Evolutionary conservation across 805 yeast species (phyloP), one percentile per base, ranked within the genome.

Genomic region (Barnettozyma populi): DNA sequence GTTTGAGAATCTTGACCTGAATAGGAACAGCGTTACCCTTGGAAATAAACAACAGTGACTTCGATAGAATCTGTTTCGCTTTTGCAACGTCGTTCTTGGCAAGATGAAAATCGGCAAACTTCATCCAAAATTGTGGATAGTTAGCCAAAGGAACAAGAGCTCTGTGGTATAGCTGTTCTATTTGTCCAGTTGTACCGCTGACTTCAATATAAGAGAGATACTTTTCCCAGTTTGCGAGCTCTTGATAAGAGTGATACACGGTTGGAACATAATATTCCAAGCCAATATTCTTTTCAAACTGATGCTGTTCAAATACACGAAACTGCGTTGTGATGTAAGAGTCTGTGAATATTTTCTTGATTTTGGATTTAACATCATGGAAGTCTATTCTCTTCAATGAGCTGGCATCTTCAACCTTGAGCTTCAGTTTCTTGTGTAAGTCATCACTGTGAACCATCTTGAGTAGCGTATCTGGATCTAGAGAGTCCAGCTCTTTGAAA

Each of bases 131-230:
- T 20, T 57, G 59, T 0, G 73, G 67, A 51, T 77, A 74, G n/a
- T 62, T 56, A 1, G 76, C 72, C 1, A 78, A 68, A 2, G 72
- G 53, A 3, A 75, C 65, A 6, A 79, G 51, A 36, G 80, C 73
- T 49, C 87, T 57, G 45, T 76, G 77, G 51, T 75, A 81, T 0
- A 65, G 54, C 13, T 72, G 68, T 13, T 34, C 44, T 9, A 53
- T 43, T 44, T 57, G 61, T 16, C 19, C 24, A 14, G 11, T 13
- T 2, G 52, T 37, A 1, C 58, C 58, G 24, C 52, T 52, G 1
- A 52, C 55, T 53, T 84, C 88, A 34, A 79, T 64, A 48, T 71
- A 78, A 52, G 73, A 74, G 34, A 85, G 56, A 60, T 84, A 88
- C 25, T 68, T 61, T 45, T 73, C 76, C 80, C 95, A 84, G 10